Evolutionary conservation across 441 rosid species (phyloP), one percentile per base, ranked within the genome.

Genomic region (Mallotus japonicus): DNA sequence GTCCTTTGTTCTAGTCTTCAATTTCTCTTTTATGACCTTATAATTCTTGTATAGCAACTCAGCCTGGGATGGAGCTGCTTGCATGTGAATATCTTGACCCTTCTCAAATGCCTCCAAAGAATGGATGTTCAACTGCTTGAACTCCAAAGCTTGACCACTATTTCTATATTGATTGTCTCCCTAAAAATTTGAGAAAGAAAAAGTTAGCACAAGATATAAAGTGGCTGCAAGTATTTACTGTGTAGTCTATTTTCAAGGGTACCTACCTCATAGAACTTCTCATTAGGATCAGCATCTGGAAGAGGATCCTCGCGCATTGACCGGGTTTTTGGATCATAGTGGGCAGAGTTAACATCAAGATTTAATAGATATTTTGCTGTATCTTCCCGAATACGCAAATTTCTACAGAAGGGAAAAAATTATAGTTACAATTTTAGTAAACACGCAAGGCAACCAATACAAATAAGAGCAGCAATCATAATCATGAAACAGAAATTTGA

Each of bases 1-100:
- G 76, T 91, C 95, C 81, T 90, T 91, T 10, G 85, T 86, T 63
- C 81, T 82, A 9, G 85, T 80, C 78, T 90, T 87, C 79, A 92
- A 60, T 54, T 87, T 92, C 75, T 91, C 93, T 84, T 88, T 87
- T 13, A 84, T 87, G 73, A 89, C 85, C 84, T 87, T 82, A 56
- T 76, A 88, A 66, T 85, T 95, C 83, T 83, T 85, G 71, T 83
- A 87, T 0, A 91, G 86, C 65, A 90, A 76, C 60, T 92, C 93
- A 71, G 98, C 97, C 78, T 93, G 97, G 22, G 95, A 90, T 34
- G 96, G 98, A 72, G 97, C 96, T 6, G 91, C 93, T 84, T 93
- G 95, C 93, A 90, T 86, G 78, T 93, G 97, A 73, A 92, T 83
- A 80, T 91, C 96, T 77, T 90, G 96, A 56, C 97, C 97, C 83